Conservation (phyloP, 306 rosid genomes). For the Hylodesmum podocarpum region DNA sequence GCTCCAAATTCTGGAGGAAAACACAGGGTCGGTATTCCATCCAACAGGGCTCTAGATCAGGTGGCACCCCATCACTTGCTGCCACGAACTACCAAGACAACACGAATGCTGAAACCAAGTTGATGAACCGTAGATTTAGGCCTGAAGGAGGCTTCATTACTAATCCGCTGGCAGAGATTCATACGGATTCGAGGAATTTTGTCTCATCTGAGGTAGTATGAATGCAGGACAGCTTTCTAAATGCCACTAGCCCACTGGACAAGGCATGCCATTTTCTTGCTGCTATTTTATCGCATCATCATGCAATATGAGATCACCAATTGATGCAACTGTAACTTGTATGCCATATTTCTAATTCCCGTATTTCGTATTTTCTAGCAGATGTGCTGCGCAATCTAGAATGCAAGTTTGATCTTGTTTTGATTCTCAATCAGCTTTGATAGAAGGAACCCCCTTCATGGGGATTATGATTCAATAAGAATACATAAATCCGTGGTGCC, state of each 20-base stretch:
- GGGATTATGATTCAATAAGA: neutral
- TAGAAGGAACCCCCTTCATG: neutral
- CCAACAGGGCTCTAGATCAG: constrained; percentile 48
- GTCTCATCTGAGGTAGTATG: constrained; percentile 30
- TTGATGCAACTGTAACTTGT: constrained; percentile 13
- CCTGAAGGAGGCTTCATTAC: constrained; percentile 74
- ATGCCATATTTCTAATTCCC: neutral
- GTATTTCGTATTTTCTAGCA: constrained; percentile 22
- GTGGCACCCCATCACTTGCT: constrained; percentile 44
- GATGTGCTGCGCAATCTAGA: constrained; percentile 34
- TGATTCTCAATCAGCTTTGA: constrained; percentile 21
- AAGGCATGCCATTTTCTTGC: neutral
- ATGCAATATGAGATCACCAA: neutral
- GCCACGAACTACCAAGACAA: constrained; percentile 43
- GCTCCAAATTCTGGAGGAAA: constrained; percentile 85
- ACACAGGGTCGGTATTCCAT: constrained; percentile 57
- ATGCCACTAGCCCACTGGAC: neutral
- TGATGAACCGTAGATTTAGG: constrained; percentile 48
- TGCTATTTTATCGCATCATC: neutral
- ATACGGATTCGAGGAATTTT: constrained; percentile 42
- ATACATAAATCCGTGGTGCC: constrained; percentile 17
- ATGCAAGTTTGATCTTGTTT: constrained; percentile 25
- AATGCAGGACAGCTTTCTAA: constrained; percentile 37
- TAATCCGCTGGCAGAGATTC: constrained; percentile 84
- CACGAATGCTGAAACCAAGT: constrained; percentile 44